Percentiles rank a stretch among this genome's conserved stretches.
Evolutionary conservation across 805 yeast genomes (phyloP).

Genomic region (Ogataea glucozyma): DNA sequence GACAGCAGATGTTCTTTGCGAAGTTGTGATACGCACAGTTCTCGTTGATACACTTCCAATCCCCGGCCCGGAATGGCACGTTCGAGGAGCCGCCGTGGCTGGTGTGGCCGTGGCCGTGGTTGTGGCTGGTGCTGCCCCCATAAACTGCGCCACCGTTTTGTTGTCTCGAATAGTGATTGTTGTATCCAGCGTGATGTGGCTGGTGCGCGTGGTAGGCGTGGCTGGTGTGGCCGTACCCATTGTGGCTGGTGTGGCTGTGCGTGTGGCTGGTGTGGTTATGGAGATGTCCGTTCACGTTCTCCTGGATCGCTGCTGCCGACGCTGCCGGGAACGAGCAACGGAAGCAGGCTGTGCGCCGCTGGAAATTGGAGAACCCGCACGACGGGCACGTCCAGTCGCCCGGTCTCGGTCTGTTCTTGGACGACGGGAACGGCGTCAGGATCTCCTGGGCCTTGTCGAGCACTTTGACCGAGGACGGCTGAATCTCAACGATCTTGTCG

Average conservation of each 20-base stretch:
- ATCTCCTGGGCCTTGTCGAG: conserved; percentile 82
- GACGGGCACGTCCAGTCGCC: conserved; percentile 99
- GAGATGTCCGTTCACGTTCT: conserved; percentile 43
- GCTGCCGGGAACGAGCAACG: conserved; percentile 88
- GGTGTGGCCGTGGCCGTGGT: conserved; percentile 9
- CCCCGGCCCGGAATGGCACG: conserved; percentile 96
- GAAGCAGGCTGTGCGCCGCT: conserved; percentile 90
- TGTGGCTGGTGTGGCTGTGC: conserved; percentile 13
- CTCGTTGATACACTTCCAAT: conserved; percentile 87
- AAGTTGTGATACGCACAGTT: conserved; percentile 86
- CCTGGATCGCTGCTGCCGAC: conserved; percentile 68
- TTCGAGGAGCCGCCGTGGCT: conserved; percentile 32
- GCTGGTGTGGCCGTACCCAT: conserved; percentile 12
- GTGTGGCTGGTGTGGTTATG: neutral
- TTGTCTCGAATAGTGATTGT: conserved; percentile 1
- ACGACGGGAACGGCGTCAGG: conserved; percentile 79
- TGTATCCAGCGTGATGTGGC: conserved; percentile 22
- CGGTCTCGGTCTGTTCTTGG: conserved; percentile 86
- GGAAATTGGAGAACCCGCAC: conserved; percentile 94
- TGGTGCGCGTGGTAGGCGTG: conserved; percentile 17
- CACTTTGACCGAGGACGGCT: conserved; percentile 78
- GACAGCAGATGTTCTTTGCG: conserved; percentile 84
- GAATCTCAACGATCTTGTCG: conserved; percentile 78
- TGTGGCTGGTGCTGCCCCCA: conserved; percentile 9
- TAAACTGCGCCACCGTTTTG: neutral